These are phyloP conservation scores for Eutrema japonicum DNA, from an alignment of 345 rosid species.

Conservation along the genomic window DNA sequence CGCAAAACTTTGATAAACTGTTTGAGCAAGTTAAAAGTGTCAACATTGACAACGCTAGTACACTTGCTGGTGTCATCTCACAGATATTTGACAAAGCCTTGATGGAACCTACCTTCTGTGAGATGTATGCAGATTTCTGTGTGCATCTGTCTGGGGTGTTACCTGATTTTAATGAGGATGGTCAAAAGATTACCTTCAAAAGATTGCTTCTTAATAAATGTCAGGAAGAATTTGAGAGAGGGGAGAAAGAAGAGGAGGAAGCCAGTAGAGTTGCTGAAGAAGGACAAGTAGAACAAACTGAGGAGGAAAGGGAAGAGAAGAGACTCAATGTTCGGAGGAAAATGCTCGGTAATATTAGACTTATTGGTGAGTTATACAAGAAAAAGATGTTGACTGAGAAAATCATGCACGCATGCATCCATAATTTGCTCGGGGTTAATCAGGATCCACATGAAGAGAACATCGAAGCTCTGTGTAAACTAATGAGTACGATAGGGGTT, in stretches of 20 bases:
- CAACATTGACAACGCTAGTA: constrained; percentile 73
- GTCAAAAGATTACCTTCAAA: constrained; percentile 81
- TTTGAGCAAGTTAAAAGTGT: constrained; percentile 92
- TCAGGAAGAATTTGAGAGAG: constrained; percentile 97
- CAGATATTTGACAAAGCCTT: constrained; percentile 98
- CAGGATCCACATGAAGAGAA: constrained; percentile 92
- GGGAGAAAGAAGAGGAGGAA: constrained; percentile 91
- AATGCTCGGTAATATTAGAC: constrained; percentile 95
- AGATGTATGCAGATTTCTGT: constrained; percentile 95
- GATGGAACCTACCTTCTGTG: constrained; percentile 98
- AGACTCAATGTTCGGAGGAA: constrained; percentile 83
- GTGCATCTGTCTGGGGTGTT: constrained; percentile 65
- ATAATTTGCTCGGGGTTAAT: constrained; percentile 68
- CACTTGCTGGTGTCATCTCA: constrained; percentile 79
- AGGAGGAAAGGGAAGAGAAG: constrained; percentile 85
- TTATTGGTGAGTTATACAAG: constrained; percentile 96
- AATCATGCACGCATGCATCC: constrained; percentile 92
- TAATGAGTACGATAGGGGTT: constrained; percentile 94
- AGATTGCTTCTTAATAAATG: constrained; percentile 91
- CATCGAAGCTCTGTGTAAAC: constrained; percentile 87
- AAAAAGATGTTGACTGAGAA: constrained; percentile 90
- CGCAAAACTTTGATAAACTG: constrained; percentile 91
- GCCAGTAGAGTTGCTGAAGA: constrained; percentile 84
- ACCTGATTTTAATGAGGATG: constrained; percentile 73
- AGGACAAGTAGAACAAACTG: constrained; percentile 74